Percentiles rank a stretch among this genome's conserved stretches.
These are phyloP conservation scores for Crassisporium funariophilum DNA, from an alignment of 768 basidiomycete genomes.

Conservation along the genomic window DNA sequence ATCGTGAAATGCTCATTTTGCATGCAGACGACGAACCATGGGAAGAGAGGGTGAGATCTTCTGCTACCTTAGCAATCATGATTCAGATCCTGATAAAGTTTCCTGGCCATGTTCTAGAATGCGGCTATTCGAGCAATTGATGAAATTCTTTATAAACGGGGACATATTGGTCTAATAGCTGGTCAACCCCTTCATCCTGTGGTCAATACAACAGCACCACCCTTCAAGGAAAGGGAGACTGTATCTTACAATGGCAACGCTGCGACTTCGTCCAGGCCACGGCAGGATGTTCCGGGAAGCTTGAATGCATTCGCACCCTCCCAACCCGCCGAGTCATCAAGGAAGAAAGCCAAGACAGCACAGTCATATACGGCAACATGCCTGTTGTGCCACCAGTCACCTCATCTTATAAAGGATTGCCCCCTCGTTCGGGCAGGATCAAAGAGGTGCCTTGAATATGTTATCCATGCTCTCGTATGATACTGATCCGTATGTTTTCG, in stretches of 20 bases:
- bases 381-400: slow-evolving; percentile 9
- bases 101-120: slow-evolving; percentile 44
- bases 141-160: slow-evolving; percentile 55
- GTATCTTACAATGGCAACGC: no score
- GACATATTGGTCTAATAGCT: slow-evolving; percentile 54
- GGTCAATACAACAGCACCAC: slow-evolving; percentile 25
- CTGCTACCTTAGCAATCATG: neutral
- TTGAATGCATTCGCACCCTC: neutral
- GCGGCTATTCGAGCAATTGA: slow-evolving; percentile 75
- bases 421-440: slow-evolving; percentile 54
- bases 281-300: no score
- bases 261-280: no score
- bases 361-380: neutral
- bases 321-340: neutral
- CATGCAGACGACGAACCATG: slow-evolving; percentile 68
- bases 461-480: neutral
- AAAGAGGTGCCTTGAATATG: slow-evolving; percentile 43
- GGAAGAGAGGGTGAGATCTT: slow-evolving; percentile 56
- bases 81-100: slow-evolving; percentile 11
- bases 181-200: slow-evolving; percentile 68
- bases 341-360: slow-evolving; percentile 16
- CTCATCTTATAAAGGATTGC: slow-evolving; percentile 41
- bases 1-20: slow-evolving; percentile 64
- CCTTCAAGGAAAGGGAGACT: no score
- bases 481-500: slow-evolving; percentile 18